phyloP scores from a whole-genome alignment of 441 rosid genomes.

The Viola pubescens region DNA sequence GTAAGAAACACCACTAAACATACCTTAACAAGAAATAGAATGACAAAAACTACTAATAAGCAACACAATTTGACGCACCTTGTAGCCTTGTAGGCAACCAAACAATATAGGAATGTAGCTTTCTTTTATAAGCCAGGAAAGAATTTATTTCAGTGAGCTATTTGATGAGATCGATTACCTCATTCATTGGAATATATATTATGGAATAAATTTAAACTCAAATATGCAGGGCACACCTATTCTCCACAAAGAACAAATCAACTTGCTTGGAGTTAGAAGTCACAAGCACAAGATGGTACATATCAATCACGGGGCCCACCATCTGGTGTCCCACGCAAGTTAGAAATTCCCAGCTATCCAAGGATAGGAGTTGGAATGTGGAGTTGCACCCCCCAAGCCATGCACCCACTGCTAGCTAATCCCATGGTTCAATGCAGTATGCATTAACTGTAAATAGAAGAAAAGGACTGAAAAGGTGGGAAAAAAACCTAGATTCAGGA shows the following conservation, averaged over 20 bases:
- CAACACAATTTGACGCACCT: not conserved
- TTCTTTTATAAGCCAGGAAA: not conserved
- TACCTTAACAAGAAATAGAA: not conserved
- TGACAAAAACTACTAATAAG: not conserved
- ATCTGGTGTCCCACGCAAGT: too few relatives aligned
- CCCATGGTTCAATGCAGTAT: not conserved
- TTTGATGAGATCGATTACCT: not conserved
- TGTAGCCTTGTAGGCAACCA: not conserved
- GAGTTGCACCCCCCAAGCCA: too few relatives aligned
- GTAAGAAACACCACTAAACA: not conserved
- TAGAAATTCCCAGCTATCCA: too few relatives aligned
- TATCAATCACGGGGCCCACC: too few relatives aligned
- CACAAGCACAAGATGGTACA: too few relatives aligned
- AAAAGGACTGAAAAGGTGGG: not conserved
- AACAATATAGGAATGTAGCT: not conserved
- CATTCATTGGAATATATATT: not conserved
- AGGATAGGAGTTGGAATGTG: too few relatives aligned
- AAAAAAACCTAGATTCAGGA: slow-evolving; percentile 49
- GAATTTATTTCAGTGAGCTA: not conserved
- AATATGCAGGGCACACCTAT: too few relatives aligned
- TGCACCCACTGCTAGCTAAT: too few relatives aligned
- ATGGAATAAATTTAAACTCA: too few relatives aligned
- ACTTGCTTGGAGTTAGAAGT: too few relatives aligned
- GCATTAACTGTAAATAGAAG: not conserved
- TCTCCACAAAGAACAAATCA: too few relatives aligned